phyloP scores from a whole-genome alignment of 2,329 filamentous ascomycete genomes.

The Cercospora canescens region DNA sequence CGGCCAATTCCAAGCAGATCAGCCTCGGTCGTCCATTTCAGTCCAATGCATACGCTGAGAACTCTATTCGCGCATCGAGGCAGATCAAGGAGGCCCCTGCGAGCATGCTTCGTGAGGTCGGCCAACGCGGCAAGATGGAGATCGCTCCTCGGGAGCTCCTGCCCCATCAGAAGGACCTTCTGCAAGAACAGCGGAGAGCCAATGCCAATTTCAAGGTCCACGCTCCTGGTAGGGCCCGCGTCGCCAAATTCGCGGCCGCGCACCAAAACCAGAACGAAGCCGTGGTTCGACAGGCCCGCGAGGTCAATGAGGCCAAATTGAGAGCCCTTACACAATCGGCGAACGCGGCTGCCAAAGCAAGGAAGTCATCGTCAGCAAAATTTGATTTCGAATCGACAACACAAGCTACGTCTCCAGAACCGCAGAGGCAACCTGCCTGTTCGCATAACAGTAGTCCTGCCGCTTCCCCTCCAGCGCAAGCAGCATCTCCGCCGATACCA shows the following conservation, averaged over 20 bases:
- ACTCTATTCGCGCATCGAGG: constrained; percentile 12
- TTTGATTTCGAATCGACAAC: constrained; percentile 14
- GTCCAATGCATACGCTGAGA: background rate
- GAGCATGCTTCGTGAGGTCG: constrained; percentile 22
- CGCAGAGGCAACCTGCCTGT: constrained; percentile 5
- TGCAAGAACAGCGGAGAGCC: constrained; percentile 16
- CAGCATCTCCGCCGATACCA: background rate
- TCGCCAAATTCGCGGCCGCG: constrained; percentile 8
- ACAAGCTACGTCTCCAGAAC: constrained; percentile 6
- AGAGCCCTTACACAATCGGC: constrained; percentile 18
- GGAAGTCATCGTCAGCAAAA: constrained; percentile 9
- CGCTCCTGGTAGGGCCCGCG: constrained; percentile 9
- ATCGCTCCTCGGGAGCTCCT: constrained; percentile 23
- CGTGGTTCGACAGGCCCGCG: constrained; percentile 17
- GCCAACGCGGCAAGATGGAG: constrained; percentile 9
- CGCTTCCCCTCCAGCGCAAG: background rate
- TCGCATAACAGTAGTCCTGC: background rate
- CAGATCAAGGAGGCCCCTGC: constrained; percentile 22
- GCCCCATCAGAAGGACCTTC: constrained; percentile 20
- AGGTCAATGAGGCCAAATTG: constrained; percentile 22
- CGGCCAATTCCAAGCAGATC: constrained; percentile 17
- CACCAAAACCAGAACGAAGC: constrained; percentile 17
- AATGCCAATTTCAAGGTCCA: constrained; percentile 14
- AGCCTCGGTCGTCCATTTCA: constrained; percentile 16
- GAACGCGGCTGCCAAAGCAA: constrained; percentile 1